Percentiles rank a stretch among this genome's conserved stretches.
These are phyloP conservation scores for Pulicaria dysenterica DNA, from an alignment of 129 eudicot species.

Conservation along the genomic window DNA sequence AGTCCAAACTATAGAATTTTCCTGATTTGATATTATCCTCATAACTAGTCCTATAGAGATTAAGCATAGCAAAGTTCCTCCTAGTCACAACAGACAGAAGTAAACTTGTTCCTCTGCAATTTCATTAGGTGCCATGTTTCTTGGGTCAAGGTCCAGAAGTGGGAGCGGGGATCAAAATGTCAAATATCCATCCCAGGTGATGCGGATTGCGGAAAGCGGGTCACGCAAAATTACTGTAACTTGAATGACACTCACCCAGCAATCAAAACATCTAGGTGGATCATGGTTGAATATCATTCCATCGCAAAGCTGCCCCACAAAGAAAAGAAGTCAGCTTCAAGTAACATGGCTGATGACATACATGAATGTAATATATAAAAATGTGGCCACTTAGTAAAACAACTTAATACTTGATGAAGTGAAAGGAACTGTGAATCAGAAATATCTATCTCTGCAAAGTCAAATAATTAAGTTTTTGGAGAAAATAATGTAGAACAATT, in stretches of 20 bases:
- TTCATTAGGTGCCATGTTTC: conserved; percentile 21
- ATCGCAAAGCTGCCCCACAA: conserved; percentile 79
- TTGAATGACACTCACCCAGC: conserved; percentile 56
- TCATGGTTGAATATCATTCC: conserved; percentile 93
- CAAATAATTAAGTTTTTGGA: not conserved
- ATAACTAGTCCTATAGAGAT: conserved; percentile 20
- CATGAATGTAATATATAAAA: conserved; percentile 6
- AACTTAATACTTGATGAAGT: not conserved
- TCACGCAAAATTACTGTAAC: conserved; percentile 5
- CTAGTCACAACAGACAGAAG: conserved; percentile 10
- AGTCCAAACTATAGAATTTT: not conserved
- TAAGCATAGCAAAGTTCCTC: conserved; percentile 6
- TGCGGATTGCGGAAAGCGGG: conserved; percentile 20
- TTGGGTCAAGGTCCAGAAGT: conserved; percentile 8
- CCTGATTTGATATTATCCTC: not conserved
- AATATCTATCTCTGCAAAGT: conserved; percentile 2
- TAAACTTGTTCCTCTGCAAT: not conserved
- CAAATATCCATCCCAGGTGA: conserved; percentile 27
- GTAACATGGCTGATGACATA: conserved; percentile 17
- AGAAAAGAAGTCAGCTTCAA: conserved; percentile 32
- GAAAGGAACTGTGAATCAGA: not conserved
- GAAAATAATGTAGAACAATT: not conserved
- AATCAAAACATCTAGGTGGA: conserved; percentile 78
- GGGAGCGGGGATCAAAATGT: conserved; percentile 18
- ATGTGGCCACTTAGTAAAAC: not conserved